Base-by-base conservation (phyloP, 106 monocot genomes). In the Dendrobium huoshanense region DNA sequence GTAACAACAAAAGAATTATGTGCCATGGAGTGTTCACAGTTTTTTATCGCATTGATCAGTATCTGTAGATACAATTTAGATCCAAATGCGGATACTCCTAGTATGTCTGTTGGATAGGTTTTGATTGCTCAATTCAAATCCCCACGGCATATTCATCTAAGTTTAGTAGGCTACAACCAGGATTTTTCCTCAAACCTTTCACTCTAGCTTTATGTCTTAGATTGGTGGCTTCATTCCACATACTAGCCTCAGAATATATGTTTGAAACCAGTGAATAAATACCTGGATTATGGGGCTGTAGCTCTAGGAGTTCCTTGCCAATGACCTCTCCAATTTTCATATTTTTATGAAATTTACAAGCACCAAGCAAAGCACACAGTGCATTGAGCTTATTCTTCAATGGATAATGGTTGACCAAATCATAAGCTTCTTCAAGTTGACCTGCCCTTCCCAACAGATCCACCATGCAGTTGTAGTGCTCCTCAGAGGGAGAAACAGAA, bases 371-470 rank as follows among this genome's bases (percentile, higher is more conserved):
- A 81, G 91, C 78, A 79, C 83, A 83, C 67, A 89, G 75, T 27
- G 85, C 84, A 80, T 56, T 74, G 2, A 33, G 55, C 75, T 45
- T 78, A 3, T 87, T 77, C 64, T 77, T 77, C 43, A 89, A 84
- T 16, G 77, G 82, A 72, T 48, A 86, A 25, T 78, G 55, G 33
- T 82, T 85, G 22, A 81, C 33, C 77, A 85, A 84, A 37, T 84
- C 54, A 80, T 82, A 87, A 59, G 92, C 89, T 84, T 89, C 82
- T 77, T 89, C 80, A 40, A 92, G 79, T 17, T 73, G 81, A 73
- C 92, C 92, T 8, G 89, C 85, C 80, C 89, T 81, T 75, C 85
- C 84, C 45, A 92, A 75, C 72, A 92, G 48, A 86, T 92, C 92
- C 58, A 89, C 87, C 70, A 92, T 89, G 80, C 89, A 89, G 49